Evolutionary conservation across 2,329 filamentous ascomycete genomes (phyloP), one percentile per base, ranked within the genome.

Genomic region (Pleurostoma richardsiae): DNA sequence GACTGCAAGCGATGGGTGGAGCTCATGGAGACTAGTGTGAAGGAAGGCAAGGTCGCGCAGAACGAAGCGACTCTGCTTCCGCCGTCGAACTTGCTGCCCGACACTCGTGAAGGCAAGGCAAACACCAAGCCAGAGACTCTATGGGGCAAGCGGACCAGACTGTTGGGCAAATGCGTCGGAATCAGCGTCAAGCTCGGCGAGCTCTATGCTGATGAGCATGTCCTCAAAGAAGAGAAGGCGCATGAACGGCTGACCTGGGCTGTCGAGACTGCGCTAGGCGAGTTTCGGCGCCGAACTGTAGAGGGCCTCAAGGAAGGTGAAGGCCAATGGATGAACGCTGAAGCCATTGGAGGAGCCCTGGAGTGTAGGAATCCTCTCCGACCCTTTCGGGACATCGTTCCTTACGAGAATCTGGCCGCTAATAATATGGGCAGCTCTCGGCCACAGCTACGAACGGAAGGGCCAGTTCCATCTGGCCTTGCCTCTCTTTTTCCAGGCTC

Each of bases 171-270:
- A 62, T 78, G 83, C 3, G 80, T 96, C 36, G 83, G 82, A 26
- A 83, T 92, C 36, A 83, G 83, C 55, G 82, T 94, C 46, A 96
- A 96, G 69, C 76, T 97, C 5, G 91, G 87, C 30, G 85, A 91
- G 56, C 70, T 96, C 6, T 96, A 95, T 65, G 77, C 84, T 4
- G 82, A 85, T 49, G 81, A 88, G 45, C 84, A 90, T 59, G 79
- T 96, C 10, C 76, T 87, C 44, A 78, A 95, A 45, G 72, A 79
- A 2, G 83, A 90, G 33, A 78, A 80, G 47, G 89, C 90, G 0
- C 88, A 95, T 58, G 83, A 86, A 58, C 72, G 79, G 19, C 75
- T 96, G 38, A 74, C 88, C 2, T 90, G 88, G 79, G 88, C 89
- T 0, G 87, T 96, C 1, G 88, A 95, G 59, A 85, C 87, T 3